Evolutionary conservation across 148 eudicot genomes (phyloP).

Genomic region (Cornus florida): DNA sequence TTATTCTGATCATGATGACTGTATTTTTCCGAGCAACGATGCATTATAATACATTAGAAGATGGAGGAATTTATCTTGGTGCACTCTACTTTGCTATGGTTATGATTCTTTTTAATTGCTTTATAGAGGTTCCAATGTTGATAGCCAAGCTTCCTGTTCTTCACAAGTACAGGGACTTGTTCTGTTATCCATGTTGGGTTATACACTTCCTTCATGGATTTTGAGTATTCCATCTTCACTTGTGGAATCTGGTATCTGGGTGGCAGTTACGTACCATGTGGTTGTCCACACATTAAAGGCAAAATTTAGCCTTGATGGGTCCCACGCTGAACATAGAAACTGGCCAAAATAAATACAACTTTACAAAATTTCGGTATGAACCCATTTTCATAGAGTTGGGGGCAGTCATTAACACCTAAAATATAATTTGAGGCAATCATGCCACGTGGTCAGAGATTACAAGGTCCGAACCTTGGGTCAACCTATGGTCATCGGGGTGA

Average conservation of each 20-base stretch:
- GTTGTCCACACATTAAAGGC: no score
- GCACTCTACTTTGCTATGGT: slow-evolving; percentile 85
- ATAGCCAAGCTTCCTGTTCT: slow-evolving; percentile 90
- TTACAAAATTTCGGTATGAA: no score
- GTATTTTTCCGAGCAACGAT: slow-evolving; percentile 89
- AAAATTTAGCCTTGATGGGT: no score
- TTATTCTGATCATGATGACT: slow-evolving; percentile 64
- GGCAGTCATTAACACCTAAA: no score
- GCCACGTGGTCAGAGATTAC: no score
- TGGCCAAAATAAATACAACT: no score
- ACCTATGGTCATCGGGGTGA: no score
- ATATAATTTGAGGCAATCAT: no score
- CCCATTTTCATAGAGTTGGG: no score
- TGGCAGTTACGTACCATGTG: slow-evolving; percentile 70
- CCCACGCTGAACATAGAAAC: no score
- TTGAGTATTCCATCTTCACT: slow-evolving; percentile 78
- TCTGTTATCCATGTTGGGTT: slow-evolving; percentile 94
- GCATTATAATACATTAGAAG: slow-evolving; percentile 75
- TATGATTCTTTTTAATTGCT: slow-evolving; percentile 91
- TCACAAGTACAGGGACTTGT: slow-evolving; percentile 89
- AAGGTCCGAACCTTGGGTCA: no score
- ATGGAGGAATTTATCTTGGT: slow-evolving; percentile 82
- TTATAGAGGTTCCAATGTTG: slow-evolving; percentile 90
- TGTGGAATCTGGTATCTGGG: slow-evolving; percentile 82
- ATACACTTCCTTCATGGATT: slow-evolving; percentile 87